Conservation (phyloP, 2,329 filamentous ascomycete species). For the Cordyceps cateniannulata region DNA sequence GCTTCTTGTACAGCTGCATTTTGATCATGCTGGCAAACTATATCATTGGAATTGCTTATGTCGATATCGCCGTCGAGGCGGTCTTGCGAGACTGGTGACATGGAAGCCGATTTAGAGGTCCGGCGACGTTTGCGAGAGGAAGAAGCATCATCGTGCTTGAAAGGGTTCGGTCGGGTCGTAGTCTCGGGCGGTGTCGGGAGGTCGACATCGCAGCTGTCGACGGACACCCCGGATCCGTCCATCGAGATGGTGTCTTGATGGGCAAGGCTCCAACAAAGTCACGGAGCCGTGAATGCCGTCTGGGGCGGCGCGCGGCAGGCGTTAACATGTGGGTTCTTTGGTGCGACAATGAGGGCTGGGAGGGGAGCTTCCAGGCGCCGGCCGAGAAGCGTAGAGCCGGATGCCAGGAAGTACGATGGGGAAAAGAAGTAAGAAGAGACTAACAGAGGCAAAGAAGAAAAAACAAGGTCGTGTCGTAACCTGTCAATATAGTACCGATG, state of each 20-base stretch:
- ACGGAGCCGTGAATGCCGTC: constrained; percentile 48
- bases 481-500: background rate
- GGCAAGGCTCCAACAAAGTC: constrained; percentile 38
- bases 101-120: constrained; percentile 49
- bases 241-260: constrained; percentile 26
- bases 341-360: background rate
- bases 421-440: too few relatives aligned
- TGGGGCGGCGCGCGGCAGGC: constrained; percentile 32
- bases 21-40: background rate
- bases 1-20: background rate
- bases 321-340: constrained; percentile 49
- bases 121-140: constrained; percentile 56
- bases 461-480: background rate
- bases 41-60: background rate
- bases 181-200: constrained; percentile 53
- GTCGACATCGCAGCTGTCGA: constrained; percentile 50
- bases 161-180: constrained; percentile 58
- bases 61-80: constrained; percentile 20
- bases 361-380: constrained; percentile 4
- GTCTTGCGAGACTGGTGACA: constrained; percentile 36
- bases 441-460: background rate
- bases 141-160: constrained; percentile 49
- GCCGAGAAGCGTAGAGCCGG: constrained; percentile 8
- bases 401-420: background rate
- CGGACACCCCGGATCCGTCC: constrained; percentile 44